Evolutionary conservation across 192 early-diverging fungal species (phyloP).

Genomic region (Coemansia sp.): DNA sequence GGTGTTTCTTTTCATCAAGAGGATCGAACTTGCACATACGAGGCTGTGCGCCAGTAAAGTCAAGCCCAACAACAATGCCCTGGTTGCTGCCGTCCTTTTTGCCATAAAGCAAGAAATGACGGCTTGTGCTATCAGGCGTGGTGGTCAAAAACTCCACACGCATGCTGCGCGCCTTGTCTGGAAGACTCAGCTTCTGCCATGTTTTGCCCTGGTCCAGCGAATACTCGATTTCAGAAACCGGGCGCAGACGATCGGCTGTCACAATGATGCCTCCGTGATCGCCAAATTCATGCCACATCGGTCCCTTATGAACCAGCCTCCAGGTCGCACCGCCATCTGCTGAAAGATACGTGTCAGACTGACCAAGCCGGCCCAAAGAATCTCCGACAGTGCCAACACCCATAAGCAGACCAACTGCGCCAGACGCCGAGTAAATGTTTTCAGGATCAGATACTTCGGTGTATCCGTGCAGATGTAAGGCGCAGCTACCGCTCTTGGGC

Average conservation of each 20-base stretch:
- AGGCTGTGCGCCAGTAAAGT: slow-evolving; percentile 54
- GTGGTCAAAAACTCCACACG: slow-evolving; percentile 75
- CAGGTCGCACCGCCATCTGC: slow-evolving; percentile 86
- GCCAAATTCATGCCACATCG: slow-evolving; percentile 92
- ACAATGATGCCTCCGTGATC: slow-evolving; percentile 89
- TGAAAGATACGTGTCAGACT: slow-evolving; percentile 85
- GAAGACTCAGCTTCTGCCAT: slow-evolving; percentile 66
- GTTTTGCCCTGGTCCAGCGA: slow-evolving; percentile 79
- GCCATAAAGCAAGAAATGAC: slow-evolving; percentile 82
- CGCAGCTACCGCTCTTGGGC: slow-evolving; percentile 56
- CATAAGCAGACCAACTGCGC: slow-evolving; percentile 86
- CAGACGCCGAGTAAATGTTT: slow-evolving; percentile 77
- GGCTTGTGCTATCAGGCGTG: slow-evolving; percentile 64
- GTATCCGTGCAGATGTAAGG: slow-evolving; percentile 84
- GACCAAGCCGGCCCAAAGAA: slow-evolving; percentile 62
- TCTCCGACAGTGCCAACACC: slow-evolving; percentile 92
- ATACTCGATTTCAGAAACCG: slow-evolving; percentile 65
- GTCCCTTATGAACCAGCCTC: slow-evolving; percentile 78
- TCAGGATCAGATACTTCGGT: slow-evolving; percentile 76
- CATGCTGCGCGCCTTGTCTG: slow-evolving; percentile 69
- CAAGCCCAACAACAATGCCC: slow-evolving; percentile 39
- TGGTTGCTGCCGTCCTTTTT: slow-evolving; percentile 31
- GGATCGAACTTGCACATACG: slow-evolving; percentile 53
- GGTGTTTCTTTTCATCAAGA: slow-evolving; percentile 23
- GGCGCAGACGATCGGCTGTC: slow-evolving; percentile 76